Percentiles rank a stretch among this genome's conserved stretches.
These are phyloP conservation scores for Tricholoma terreum DNA, from an alignment of 768 basidiomycete genomes.

Conservation along the genomic window DNA sequence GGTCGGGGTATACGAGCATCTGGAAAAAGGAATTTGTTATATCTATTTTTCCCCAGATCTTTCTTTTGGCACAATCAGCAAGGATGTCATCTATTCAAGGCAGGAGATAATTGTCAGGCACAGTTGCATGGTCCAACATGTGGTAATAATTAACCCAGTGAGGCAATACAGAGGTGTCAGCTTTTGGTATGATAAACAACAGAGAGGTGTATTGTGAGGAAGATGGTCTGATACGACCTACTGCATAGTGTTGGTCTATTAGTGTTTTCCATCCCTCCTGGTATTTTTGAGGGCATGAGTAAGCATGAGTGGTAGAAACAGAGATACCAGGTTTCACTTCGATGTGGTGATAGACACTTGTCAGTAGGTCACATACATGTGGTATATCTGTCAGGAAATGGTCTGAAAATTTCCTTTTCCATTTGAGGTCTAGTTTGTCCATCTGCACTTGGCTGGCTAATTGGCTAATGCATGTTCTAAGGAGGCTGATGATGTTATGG, in stretches of 20 bases:
- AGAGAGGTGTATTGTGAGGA: neutral
- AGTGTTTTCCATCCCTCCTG: neutral
- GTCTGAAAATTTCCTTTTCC: neutral
- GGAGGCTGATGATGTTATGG: too few species aligned
- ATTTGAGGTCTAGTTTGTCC: neutral
- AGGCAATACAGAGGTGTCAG: neutral
- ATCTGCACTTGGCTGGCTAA: neutral
- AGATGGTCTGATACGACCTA: neutral
- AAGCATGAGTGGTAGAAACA: neutral
- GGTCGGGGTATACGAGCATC: too few species aligned
- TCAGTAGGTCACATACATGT: neutral
- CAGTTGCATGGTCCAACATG: neutral
- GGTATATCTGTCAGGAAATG: neutral
- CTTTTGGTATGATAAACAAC: neutral
- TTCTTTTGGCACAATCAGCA: too few species aligned
- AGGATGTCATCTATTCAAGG: too few species aligned
- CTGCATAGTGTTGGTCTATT: neutral
- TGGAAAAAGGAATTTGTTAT: too few species aligned
- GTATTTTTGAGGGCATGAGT: neutral
- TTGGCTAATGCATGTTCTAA: too few species aligned
- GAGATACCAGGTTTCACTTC: neutral
- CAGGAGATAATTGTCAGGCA: neutral
- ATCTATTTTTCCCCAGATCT: too few species aligned
- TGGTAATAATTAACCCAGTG: neutral
- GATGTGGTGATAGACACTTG: neutral